Base-by-base conservation (phyloP, 176 grass and related monocot species). In the Oryza meyeriana region DNA sequence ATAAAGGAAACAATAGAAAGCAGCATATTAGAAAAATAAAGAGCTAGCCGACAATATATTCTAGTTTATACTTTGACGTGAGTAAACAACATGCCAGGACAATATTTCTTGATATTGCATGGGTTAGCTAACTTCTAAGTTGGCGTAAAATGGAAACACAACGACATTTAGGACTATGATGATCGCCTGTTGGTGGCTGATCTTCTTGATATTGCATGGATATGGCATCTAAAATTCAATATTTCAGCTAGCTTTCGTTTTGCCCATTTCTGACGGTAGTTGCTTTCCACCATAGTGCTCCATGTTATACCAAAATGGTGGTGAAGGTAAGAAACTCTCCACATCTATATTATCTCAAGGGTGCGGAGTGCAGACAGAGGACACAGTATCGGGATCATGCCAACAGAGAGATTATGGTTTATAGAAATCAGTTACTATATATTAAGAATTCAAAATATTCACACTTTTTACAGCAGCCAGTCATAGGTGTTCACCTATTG, bases 1-100 rank as follows among this genome's bases (percentile, higher is more conserved):
- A 24, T 61, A 74, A 68, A 16, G 61, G 63, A 79, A 61, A 69
- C 13, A 41, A 28, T 76, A 81, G 22, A 2, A 71, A 84, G 81
- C 18, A 71, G 4, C 10, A 34, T 38, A 59, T 35, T 20, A 64
- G 22, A 36, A 65, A 66, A 61, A 40, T 2, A 42, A 22, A 59
- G 68, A 71, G 69, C 14, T 78, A 66, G 65, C 9, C 8, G 8
- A 57, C 44, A 76, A 52, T 65, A 29, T n/a, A 55, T 55, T 57
- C 58, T 31, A 76, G 8, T 77, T 65, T 44, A 44, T 72, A 13
- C 34, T 71, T 14, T 39, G 10, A 27, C 80, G 30, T 14, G 68
- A 70, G 25, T 41, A 83, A 62, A 72, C 16, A 39, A 78, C 16
- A 26, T 65, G 57, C 13, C 55, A 72, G 81, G 39, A 9, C 33